Percentiles rank a stretch among this genome's conserved stretches.
These are phyloP conservation scores for Aureobasidium pullulans DNA, from an alignment of 2,329 filamentous ascomycete genomes.

Conservation along the genomic window DNA sequence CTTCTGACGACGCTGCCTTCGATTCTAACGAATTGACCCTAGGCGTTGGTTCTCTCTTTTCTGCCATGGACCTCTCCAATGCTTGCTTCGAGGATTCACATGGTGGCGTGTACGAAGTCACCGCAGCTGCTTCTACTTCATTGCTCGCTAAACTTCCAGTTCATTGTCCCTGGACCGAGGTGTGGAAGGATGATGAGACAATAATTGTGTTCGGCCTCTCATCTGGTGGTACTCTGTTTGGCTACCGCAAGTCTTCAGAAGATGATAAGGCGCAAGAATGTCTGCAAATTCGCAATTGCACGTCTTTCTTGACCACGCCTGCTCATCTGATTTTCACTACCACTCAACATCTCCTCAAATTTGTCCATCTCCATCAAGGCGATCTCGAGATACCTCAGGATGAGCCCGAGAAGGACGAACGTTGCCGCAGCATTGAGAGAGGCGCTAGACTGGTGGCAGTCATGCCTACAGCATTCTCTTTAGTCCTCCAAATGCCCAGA, in stretches of 20 bases:
- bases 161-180: slow-evolving; percentile 22
- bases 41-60: not conserved
- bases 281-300: slow-evolving; percentile 76
- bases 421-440: slow-evolving; percentile 85
- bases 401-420: slow-evolving; percentile 84
- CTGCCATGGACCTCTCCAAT: slow-evolving; percentile 16
- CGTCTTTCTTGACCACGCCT: slow-evolving; percentile 76
- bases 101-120: slow-evolving; percentile 13
- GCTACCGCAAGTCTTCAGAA: slow-evolving; percentile 26
- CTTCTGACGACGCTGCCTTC: not conserved
- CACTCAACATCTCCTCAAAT: slow-evolving; percentile 85
- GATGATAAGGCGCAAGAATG: slow-evolving; percentile 47
- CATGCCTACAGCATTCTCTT: slow-evolving; percentile 76
- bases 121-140: not conserved
- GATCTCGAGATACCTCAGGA: slow-evolving; percentile 77
- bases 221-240: slow-evolving; percentile 69
- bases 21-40: not conserved
- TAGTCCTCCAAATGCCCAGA: slow-evolving; percentile 89
- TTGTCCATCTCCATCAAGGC: slow-evolving; percentile 66
- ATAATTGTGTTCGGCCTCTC: slow-evolving; percentile 58
- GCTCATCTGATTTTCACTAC: slow-evolving; percentile 88
- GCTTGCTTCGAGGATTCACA: slow-evolving; percentile 20
- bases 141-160: slow-evolving; percentile 18
- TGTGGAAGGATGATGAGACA: slow-evolving; percentile 30
- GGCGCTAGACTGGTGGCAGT: slow-evolving; percentile 81